Base-by-base conservation (phyloP, 768 basidiomycete genomes). In the Gautieria morchelliformis region DNA sequence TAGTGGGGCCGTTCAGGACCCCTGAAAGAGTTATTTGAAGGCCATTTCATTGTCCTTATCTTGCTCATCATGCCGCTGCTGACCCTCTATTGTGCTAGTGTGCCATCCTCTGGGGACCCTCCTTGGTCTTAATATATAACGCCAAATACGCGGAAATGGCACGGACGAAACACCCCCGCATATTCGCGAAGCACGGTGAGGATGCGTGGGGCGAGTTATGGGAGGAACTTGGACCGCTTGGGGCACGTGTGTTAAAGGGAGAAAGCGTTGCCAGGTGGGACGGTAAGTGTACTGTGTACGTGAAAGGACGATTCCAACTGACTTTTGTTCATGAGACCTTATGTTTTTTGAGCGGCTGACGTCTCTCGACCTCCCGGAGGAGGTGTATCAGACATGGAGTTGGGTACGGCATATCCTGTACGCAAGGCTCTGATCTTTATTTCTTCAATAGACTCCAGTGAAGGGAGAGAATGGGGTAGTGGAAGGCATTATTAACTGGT, bases 191-290 rank as follows among this genome's bases (percentile, higher is more conserved):
- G 45, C 47, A 49, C 10, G 65, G 65, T 32, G 56, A 46, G 19
- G 60, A 58, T 37, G 65, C 65, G 17, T 66, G 65, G 65, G 62
- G 58, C 17, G 65, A 66, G 49, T 32, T 66, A 1, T 66, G 65
- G 65, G 65, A 66, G n/a, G 35, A 41, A 30, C 44, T 66, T 37
- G 65, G 65, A 0, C 64, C 65, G 4, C 24, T 61, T 2, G 48
- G 52, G 2, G 59, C 60, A 8, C 9, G 24, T 33, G 63, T 63
- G 20, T 30, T 65, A 24, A 49, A 59, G 32, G 61, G 63, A 47
- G 49, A 62, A 39, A 50, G 61, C 20, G 59, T 63, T 11, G 61
- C 58, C 2, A 59, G 62, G 33, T 24, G 58, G 30, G 65, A 66
- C 59, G 64, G 63, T 63, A 30, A 56, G 63, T 15, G 10, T 20